These are phyloP conservation scores for Ophiostoma australiae DNA, from an alignment of 2,329 filamentous ascomycete species.

Conservation along the genomic window DNA sequence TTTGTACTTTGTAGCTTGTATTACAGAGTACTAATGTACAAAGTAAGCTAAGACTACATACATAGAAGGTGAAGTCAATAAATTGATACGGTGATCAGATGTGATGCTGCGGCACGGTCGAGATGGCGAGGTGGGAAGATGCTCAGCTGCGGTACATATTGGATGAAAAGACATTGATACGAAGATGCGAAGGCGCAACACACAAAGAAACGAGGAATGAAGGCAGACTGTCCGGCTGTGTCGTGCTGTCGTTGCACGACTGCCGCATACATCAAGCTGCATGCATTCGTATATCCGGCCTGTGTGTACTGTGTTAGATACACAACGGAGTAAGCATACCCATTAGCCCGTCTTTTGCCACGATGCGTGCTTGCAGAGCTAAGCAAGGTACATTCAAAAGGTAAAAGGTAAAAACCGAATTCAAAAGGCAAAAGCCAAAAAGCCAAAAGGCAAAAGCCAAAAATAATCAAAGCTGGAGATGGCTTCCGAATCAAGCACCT, in stretches of 20 bases:
- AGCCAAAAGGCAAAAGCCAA: not conserved
- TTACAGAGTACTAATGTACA: too few species aligned
- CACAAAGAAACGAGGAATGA: not conserved
- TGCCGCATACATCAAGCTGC: not conserved
- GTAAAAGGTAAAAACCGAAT: not conserved
- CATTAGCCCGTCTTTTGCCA: not conserved
- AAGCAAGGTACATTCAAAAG: not conserved
- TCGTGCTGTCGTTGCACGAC: not conserved
- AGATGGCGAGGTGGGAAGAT: not conserved
- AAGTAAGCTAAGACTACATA: too few species aligned
- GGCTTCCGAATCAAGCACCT: not conserved
- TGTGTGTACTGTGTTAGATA: too few species aligned
- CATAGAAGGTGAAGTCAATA: too few species aligned
- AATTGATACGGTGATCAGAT: not conserved
- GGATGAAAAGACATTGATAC: not conserved
- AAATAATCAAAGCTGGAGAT: not conserved
- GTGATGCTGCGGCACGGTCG: not conserved
- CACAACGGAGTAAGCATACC: not conserved
- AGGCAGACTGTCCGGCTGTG: not conserved
- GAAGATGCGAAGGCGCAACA: not conserved
- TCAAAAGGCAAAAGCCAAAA: too few species aligned
- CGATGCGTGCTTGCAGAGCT: not conserved
- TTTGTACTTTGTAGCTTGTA: too few species aligned
- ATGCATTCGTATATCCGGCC: constrained; percentile 6
- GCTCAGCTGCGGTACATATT: not conserved